Evolutionary conservation across 108 stramenopile species (phyloP).

Genomic region (Discostella pseudostelligera): DNA sequence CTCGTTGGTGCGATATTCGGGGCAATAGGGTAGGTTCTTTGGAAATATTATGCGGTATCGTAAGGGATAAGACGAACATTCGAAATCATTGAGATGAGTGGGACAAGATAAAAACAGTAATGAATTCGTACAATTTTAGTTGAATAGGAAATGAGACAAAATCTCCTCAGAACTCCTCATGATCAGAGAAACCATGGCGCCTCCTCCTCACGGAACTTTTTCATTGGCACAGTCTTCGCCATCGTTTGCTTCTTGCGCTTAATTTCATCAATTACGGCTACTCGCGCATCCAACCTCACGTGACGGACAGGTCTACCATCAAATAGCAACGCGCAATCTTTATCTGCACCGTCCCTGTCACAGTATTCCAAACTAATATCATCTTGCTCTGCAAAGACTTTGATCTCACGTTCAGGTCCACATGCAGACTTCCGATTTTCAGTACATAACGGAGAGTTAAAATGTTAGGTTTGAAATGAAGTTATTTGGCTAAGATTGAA

Average conservation of each 20-base stretch:
- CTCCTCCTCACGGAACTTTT: constrained; percentile 62
- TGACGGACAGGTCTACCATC: constrained; percentile 83
- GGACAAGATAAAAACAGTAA: background rate
- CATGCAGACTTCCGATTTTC: constrained; percentile 53
- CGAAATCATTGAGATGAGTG: background rate
- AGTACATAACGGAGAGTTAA: no score
- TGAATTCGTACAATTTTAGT: background rate
- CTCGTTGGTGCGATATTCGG: constrained; percentile 71
- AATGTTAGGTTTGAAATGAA: no score
- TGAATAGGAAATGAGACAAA: background rate
- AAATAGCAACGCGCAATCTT: constrained; percentile 69
- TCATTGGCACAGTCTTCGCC: constrained; percentile 53
- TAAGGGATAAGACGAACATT: no score
- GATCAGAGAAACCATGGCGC: constrained; percentile 81
- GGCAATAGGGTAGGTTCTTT: constrained; percentile 5
- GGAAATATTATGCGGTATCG: no score
- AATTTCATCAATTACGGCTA: constrained; percentile 60
- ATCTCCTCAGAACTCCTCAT: background rate
- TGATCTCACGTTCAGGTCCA: constrained; percentile 76
- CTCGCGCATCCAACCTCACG: constrained; percentile 79
- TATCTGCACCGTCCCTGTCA: constrained; percentile 73
- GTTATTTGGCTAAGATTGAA: background rate
- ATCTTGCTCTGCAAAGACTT: constrained; percentile 79
- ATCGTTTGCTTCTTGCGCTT: constrained; percentile 57
- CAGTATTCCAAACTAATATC: constrained; percentile 83